These are phyloP conservation scores for Penicillium vulpinum DNA, from an alignment of 2,329 filamentous ascomycete species.

Conservation along the genomic window DNA sequence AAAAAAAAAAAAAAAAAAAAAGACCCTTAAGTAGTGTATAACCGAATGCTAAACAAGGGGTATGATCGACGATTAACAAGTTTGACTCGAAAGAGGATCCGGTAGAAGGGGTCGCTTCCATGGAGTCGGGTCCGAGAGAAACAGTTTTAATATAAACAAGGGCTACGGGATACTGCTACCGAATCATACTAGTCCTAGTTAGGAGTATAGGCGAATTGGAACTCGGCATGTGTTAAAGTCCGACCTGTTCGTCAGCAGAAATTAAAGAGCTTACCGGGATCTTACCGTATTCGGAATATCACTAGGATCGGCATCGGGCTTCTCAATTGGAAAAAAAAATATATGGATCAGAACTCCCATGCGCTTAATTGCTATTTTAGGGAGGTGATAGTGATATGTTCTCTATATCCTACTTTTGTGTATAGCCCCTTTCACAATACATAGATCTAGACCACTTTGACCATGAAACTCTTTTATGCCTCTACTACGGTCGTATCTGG, in stretches of 20 bases:
- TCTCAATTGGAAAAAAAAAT: neutral
- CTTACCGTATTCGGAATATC: too few relatives aligned
- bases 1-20: neutral
- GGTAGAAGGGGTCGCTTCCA: neutral
- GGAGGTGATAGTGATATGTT: conserved; percentile 6
- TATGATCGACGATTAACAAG: conserved; percentile 3
- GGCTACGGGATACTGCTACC: neutral
- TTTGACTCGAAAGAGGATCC: conserved; percentile 1
- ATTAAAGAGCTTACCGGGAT: conserved; percentile 4
- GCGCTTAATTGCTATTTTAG: conserved; percentile 7
- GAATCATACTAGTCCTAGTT: neutral
- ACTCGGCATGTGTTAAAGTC: conserved; percentile 2
- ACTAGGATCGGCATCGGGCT: neutral
- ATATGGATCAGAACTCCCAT: conserved; percentile 2
- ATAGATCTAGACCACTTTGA: neutral
- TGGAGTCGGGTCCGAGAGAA: neutral
- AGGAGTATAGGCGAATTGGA: neutral
- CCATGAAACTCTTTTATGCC: neutral
- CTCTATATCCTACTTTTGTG: too few relatives aligned
- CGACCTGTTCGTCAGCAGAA: conserved; percentile 17
- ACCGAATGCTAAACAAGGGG: conserved; percentile 15
- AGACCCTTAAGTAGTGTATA: conserved; percentile 4
- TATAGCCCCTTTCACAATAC: neutral
- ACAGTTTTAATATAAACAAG: neutral
- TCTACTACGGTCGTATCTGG: conserved; percentile 2